Base-by-base conservation (phyloP, 306 rosid species). In the Quercus ilex region DNA sequence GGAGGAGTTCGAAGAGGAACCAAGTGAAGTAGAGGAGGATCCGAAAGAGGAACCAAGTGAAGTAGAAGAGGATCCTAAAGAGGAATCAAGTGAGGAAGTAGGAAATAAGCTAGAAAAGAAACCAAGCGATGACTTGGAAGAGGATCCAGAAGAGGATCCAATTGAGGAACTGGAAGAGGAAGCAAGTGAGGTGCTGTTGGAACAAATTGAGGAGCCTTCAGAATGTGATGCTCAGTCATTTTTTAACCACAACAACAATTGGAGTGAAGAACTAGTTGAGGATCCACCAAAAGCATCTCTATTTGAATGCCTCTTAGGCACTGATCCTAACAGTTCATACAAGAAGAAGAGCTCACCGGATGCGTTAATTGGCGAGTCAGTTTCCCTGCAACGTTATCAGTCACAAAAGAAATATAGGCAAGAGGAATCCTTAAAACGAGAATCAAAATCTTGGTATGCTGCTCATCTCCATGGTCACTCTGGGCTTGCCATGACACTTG, bases 381-480 rank as follows among this genome's bases (percentile, higher is more conserved):
- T 30, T 9, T 11, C 17, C 53, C 1, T 49, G 53, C 53, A 49
- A 49, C 15, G 17, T 49, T 51, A 33, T 68, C 78, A 79, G 23
- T 74, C 79, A 74, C 69, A 11, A 26, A 80, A 80, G 69, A 74
- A 74, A 57, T 80, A 68, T 68, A 74, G 41, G 46, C 78, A 53
- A 57, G 79, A 38, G 51, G 79, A 11, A 63, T 55, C 64, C 20
- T 30, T 30, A 38, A 76, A 55, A 46, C 70, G 35, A 68, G n/a
- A 25, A 4, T 35, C 41, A 65, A 60, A 64, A 35, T 74, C 31
- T 5, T 21, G 64, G 28, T 41, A 67, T 65, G 38, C 35, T 15
- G n/a, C 20, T 38, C 67, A 79, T 64, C 67, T 51, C 57, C 35
- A 60, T 11, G 19, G 31, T 46, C 60, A 76, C 49, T 28, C 15